phyloP scores from a whole-genome alignment of 345 rosid species.

The Salix brachista region DNA sequence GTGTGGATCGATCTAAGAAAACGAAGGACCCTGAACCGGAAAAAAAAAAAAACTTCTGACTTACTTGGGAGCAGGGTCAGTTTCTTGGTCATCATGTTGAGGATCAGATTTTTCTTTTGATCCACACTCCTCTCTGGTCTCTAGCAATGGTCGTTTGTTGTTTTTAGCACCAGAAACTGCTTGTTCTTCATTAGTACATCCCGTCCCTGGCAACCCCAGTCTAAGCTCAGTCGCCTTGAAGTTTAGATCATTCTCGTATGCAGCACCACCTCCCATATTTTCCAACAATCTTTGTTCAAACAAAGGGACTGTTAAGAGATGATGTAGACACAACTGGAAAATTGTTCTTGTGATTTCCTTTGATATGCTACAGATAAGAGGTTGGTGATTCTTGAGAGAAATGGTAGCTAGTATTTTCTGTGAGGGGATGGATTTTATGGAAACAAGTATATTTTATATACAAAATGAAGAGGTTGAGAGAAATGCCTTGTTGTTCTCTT shows the following conservation, averaged over 20 bases:
- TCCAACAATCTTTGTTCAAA: not conserved
- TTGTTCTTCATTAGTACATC: constrained; percentile 28
- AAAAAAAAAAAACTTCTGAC: not conserved
- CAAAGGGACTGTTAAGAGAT: not conserved
- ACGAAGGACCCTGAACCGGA: too few relatives aligned
- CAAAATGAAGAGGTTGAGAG: constrained; percentile 3
- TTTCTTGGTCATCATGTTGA: constrained; percentile 22
- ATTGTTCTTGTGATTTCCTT: not conserved
- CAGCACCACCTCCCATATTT: constrained; percentile 38
- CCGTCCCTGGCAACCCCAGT: constrained; percentile 80
- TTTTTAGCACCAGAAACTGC: constrained; percentile 38
- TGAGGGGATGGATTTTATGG: not conserved
- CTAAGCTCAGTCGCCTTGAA: constrained; percentile 85
- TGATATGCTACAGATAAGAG: not conserved
- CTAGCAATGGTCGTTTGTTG: constrained; percentile 51
- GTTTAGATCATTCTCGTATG: constrained; percentile 54
- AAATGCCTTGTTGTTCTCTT: not conserved
- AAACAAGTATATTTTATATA: constrained; percentile 36
- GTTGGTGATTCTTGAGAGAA: not conserved
- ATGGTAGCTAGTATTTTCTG: not conserved
- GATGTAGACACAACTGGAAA: not conserved
- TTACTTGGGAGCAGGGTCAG: constrained; percentile 65
- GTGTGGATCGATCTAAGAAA: not conserved
- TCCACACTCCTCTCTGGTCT: constrained; percentile 18
- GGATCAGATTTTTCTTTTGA: constrained; percentile 19